These are phyloP conservation scores for Maudiozyma bulderi DNA, from an alignment of 805 yeast species.

Conservation along the genomic window DNA sequence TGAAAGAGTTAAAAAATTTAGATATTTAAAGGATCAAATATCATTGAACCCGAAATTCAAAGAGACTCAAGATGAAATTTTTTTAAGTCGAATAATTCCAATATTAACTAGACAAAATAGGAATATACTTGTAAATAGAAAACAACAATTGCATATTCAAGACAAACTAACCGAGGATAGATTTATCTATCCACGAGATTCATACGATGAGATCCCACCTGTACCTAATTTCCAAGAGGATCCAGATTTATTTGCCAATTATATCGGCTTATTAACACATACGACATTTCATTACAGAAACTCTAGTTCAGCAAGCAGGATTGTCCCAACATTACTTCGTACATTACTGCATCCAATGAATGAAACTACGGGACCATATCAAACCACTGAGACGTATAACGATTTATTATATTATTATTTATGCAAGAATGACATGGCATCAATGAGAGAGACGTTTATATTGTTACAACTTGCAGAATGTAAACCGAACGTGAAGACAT, in stretches of 20 bases:
- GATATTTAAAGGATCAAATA: slow-evolving; percentile 1
- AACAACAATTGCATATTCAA: background rate
- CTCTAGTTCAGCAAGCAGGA: slow-evolving; percentile 31
- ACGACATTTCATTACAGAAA: slow-evolving; percentile 28
- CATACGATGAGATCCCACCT: slow-evolving; percentile 30
- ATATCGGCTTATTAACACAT: slow-evolving; percentile 30
- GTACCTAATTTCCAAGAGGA: slow-evolving; percentile 27
- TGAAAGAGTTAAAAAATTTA: slow-evolving; percentile 5
- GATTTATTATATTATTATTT: slow-evolving; percentile 33
- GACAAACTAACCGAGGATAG: background rate
- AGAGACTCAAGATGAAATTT: slow-evolving; percentile 5
- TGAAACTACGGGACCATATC: slow-evolving; percentile 22
- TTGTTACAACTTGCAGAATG: slow-evolving; percentile 32
- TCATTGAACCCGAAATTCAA: background rate
- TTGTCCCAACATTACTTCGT: slow-evolving; percentile 31
- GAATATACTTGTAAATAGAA: slow-evolving; percentile 4
- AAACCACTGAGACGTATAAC: slow-evolving; percentile 29
- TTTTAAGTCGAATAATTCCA: slow-evolving; percentile 17
- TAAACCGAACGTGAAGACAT: slow-evolving; percentile 31
- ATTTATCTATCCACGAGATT: slow-evolving; percentile 9
- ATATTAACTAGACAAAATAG: slow-evolving; percentile 16
- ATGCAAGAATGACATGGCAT: slow-evolving; percentile 31
- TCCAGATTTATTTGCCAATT: slow-evolving; percentile 4
- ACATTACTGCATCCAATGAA: slow-evolving; percentile 35
- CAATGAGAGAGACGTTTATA: slow-evolving; percentile 32